phyloP scores from a whole-genome alignment of 306 rosid genomes.

The Begonia loranthoides region DNA sequence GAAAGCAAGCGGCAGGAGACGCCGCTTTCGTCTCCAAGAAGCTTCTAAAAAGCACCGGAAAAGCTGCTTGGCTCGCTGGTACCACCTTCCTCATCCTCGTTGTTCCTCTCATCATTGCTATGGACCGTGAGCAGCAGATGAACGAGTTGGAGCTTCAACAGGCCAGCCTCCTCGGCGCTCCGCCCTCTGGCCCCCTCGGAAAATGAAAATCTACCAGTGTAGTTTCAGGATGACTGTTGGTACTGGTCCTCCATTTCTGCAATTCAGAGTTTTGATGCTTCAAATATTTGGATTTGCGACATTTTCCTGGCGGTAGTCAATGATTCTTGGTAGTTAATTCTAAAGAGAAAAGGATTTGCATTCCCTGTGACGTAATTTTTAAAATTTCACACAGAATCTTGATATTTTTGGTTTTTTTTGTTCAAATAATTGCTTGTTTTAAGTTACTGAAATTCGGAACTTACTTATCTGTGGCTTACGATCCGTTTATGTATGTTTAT shows the following conservation, averaged over 20 bases:
- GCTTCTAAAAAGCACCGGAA: slow-evolving; percentile 22
- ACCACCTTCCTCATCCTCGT: slow-evolving; percentile 18
- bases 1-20: slow-evolving; percentile 43
- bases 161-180: slow-evolving; percentile 14
- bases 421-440: neutral
- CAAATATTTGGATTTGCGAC: neutral
- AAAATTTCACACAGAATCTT: no score
- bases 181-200: slow-evolving; percentile 15
- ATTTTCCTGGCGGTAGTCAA: no score
- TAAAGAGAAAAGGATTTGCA: no score
- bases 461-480: neutral
- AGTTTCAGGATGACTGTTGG: slow-evolving; percentile 1
- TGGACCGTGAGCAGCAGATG: slow-evolving; percentile 26
- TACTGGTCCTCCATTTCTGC: neutral
- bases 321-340: no score
- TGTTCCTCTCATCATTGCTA: slow-evolving; percentile 19
- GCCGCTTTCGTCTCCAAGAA: slow-evolving; percentile 15
- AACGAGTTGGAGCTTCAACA: slow-evolving; percentile 22
- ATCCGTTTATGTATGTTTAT: no score
- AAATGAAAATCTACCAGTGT: slow-evolving; percentile 23
- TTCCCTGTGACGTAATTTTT: no score
- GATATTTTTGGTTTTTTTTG: neutral
- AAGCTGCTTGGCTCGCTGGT: slow-evolving; percentile 21
- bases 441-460: neutral
- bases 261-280: neutral